A percentile compares a stretch with the other conserved stretches of the same genome.
Conservation (phyloP, 1,139 yeast genomes). For the Pichia norvegensis region DNA sequence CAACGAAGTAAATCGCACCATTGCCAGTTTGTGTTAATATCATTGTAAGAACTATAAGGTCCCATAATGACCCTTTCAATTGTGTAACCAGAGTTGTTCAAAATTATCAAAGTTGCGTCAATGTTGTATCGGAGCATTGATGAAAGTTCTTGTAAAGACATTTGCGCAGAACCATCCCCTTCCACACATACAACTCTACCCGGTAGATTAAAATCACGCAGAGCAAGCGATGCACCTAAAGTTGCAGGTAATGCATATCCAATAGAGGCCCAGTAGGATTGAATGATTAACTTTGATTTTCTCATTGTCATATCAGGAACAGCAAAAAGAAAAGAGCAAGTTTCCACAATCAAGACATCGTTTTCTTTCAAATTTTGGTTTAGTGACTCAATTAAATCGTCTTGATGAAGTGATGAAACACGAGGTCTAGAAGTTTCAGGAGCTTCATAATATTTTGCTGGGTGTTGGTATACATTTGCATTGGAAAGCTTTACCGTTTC, state of each 20-base stretch:
- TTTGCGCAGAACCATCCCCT: constrained; percentile 90
- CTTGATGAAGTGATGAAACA: constrained; percentile 16
- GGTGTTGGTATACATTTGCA: constrained; percentile 9
- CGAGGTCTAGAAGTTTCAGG: neutral
- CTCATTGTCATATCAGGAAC: constrained; percentile 41
- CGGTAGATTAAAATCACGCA: constrained; percentile 42
- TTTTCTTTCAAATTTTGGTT: constrained; percentile 40
- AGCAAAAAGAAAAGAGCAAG: constrained; percentile 72
- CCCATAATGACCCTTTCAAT: constrained; percentile 82
- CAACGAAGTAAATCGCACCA: constrained; percentile 60
- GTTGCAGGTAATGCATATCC: constrained; percentile 85
- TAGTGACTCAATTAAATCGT: constrained; percentile 19
- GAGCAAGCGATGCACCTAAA: constrained; percentile 68
- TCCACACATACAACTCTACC: constrained; percentile 63
- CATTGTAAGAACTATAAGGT: constrained; percentile 69
- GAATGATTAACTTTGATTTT: constrained; percentile 42
- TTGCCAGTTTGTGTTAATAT: constrained; percentile 68
- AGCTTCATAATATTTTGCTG: constrained; percentile 4
- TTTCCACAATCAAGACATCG: constrained; percentile 66
- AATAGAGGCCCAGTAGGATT: constrained; percentile 71
- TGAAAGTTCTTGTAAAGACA: constrained; percentile 77
- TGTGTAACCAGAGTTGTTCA: constrained; percentile 81
- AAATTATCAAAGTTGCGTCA: constrained; percentile 55
- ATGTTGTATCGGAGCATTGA: constrained; percentile 55
- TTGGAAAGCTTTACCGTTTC: constrained; percentile 30